phyloP scores from a whole-genome alignment of 2,329 filamentous ascomycete genomes.

The Colletotrichum zoysiae region DNA sequence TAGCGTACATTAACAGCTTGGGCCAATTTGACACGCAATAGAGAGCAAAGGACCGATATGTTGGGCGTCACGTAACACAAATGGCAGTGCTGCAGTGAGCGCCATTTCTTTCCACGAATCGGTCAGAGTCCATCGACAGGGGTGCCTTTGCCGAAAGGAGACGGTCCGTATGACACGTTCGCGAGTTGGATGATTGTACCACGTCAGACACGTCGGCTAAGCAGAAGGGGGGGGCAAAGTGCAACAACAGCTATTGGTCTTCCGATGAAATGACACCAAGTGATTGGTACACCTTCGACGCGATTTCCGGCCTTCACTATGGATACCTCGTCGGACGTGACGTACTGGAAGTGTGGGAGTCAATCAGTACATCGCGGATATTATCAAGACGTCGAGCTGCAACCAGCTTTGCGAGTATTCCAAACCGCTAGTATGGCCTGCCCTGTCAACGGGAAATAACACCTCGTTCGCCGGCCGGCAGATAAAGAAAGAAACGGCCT shows the following conservation, averaged over 20 bases:
- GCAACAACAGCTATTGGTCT: neutral
- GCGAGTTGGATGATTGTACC: neutral
- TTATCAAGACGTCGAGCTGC: neutral
- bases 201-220: neutral
- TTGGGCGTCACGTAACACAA: slow-evolving; percentile 24
- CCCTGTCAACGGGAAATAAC: neutral
- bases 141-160: neutral
- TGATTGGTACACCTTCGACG: neutral
- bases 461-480: neutral
- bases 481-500: neutral
- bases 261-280: neutral
- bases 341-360: neutral
- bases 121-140: neutral
- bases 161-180: neutral
- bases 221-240: neutral
- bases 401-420: neutral
- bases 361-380: neutral
- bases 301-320: neutral
- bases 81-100: slow-evolving; percentile 1
- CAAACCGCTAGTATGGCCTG: neutral
- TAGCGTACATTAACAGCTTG: neutral
- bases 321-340: too few species aligned
- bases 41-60: slow-evolving; percentile 1
- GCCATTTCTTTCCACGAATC: slow-evolving; percentile 31
- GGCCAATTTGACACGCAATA: neutral